These are phyloP conservation scores for Colletotrichum cordylinicola DNA, from an alignment of 2,329 filamentous ascomycete genomes.

Conservation along the genomic window DNA sequence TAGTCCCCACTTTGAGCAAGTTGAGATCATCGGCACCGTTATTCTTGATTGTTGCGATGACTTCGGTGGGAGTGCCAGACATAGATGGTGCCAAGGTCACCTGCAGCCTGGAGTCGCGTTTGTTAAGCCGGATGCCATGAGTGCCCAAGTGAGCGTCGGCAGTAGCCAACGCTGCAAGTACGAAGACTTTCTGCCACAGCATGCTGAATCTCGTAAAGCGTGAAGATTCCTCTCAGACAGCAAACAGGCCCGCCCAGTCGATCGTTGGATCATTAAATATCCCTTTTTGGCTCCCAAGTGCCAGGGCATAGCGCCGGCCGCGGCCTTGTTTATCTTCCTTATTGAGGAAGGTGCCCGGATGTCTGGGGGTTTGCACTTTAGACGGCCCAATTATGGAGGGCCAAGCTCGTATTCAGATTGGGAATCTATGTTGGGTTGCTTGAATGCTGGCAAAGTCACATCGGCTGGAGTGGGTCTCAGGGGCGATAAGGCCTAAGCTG, in stretches of 20 bases:
- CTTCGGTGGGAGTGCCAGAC: neutral
- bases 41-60: constrained; percentile 24
- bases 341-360: neutral
- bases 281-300: neutral
- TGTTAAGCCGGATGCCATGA: neutral
- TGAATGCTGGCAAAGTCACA: neutral
- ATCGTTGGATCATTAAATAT: neutral
- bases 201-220: neutral
- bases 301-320: neutral
- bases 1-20: constrained; percentile 26
- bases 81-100: neutral
- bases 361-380: neutral
- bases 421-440: neutral
- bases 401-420: neutral
- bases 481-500: neutral
- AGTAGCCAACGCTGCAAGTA: neutral
- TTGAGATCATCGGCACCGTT: constrained; percentile 24
- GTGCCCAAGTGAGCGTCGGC: neutral
- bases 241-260: neutral
- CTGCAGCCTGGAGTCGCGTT: neutral
- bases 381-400: neutral
- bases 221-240: neutral
- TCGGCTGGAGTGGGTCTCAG: neutral
- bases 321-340: neutral
- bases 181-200: neutral